Evolutionary conservation across 192 early-diverging fungal genomes (phyloP), one percentile per base, ranked within the genome.

Genomic region (Oehlia diaphana): DNA sequence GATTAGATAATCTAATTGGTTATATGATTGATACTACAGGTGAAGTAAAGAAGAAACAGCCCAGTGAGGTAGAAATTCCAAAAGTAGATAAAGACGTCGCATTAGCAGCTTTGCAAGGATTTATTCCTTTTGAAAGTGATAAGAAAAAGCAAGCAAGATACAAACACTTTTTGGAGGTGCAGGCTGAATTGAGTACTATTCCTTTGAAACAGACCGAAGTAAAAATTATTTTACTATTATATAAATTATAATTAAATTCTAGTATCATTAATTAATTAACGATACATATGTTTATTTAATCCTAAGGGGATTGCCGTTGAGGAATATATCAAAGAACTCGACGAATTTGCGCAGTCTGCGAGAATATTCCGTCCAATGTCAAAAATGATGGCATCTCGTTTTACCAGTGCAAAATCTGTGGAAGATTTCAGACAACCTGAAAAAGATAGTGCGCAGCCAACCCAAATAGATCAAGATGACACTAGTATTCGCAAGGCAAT

Each of bases 301-400:
- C 44, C 12, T 3, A 71, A 89, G 76, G 87, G 84, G 0, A 77
- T 90, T 62, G 80, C 85, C 1, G 79, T 72, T 19, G 83, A 88
- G 31, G 82, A 86, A 42, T 87, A 79, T 66, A 81, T 67, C 50
- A 91, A 92, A 66, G 95, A 96, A 76, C 23, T 88, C 12, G 82
- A 86, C 42, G 95, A 96, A 61, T 96, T 96, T 84, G 82, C 86
- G 9, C 93, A 93, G 80, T 91, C 95, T 0, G 94, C 94, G 0
- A 82, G 87, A 33, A 92, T 96, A 37, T 96, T 91, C 78, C 87
- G 90, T 47, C 95, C 94, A 0, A 78, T 95, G 19, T 89, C 90
- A 16, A 70, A 70, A 16, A 89, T 92, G 83, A 94, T 96, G 88
- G 88, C 91, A 5, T 88, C 88, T 10, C 84, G 94, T 9, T 96